Evolutionary conservation across 2,329 filamentous ascomycete species (phyloP), one percentile per base, ranked within the genome.

Genomic region (Epichloe sibirici): DNA sequence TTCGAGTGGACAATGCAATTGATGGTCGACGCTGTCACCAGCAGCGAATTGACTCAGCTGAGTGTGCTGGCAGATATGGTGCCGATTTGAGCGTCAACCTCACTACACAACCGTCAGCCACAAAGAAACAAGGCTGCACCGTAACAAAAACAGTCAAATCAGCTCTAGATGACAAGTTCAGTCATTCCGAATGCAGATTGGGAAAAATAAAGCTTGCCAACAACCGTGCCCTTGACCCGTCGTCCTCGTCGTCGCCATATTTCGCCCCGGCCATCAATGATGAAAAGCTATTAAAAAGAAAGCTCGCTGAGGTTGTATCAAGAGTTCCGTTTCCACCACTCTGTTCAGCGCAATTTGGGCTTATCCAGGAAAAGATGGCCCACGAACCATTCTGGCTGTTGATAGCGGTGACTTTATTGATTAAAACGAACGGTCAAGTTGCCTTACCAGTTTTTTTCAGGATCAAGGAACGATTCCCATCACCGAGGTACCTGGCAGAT

Each of bases 341-440:
- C 37, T 74, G 76, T 7, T 73, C 78, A 0, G 63, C 74, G 0
- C 66, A 62, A 5, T 95, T 95, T 63, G 90, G 90, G 0, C 76
- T 96, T 2, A 81, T 95, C 39, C 90, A 96, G 65, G 90, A 95
- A 64, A 78, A 83, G 57, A 78, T 95, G 15, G 81, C 82, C 2
- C 67, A 78, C 48, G 77, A 89, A 53, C 86, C 90, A 0, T 95
- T 94, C 66, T 83, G 82, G 57, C 78, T 96, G 2, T 77, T 95
- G 2, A 74, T 95, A 34, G 89, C 86, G 12, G 83, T 90, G 5
- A 89, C 88, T 0, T 90, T 95, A 60, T 80, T 95, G 34, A 91
- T 91, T 65, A 83, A 86, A 54, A 95, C 90, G 0, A 75, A 80
- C 3, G 90, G 88, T 11, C 77, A 74, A 46, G 75, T 80, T 9